Conservation (phyloP, 176 grass and related monocot species). For the Bromus sterilis region DNA sequence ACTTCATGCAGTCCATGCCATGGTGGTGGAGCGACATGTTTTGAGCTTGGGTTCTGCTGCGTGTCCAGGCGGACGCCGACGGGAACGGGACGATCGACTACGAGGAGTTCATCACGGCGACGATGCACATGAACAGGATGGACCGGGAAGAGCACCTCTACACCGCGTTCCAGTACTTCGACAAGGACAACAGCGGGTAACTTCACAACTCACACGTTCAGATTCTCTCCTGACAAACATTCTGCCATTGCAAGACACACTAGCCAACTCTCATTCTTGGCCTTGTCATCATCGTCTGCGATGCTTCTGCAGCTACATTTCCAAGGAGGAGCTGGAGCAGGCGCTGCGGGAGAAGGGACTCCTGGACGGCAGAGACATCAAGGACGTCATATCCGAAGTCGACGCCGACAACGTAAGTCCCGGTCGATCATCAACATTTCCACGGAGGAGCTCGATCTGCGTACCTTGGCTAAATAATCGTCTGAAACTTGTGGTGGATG, state of each 20-base stretch:
- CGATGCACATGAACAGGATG: conserved; percentile 90
- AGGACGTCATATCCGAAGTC: conserved; percentile 71
- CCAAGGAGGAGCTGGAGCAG: conserved; percentile 85
- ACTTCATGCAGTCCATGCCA: no score
- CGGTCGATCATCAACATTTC: no score
- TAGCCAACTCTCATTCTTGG: not conserved
- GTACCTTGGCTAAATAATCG: not conserved
- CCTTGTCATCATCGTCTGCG: not conserved
- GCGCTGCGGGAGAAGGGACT: conserved; percentile 74
- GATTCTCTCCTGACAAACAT: not conserved
- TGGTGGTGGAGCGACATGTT: not conserved
- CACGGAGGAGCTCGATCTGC: no score
- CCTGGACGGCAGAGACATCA: conserved; percentile 71
- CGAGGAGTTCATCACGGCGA: conserved; percentile 86
- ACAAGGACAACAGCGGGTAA: conserved; percentile 84
- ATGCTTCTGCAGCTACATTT: conserved; percentile 47
- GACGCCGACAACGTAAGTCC: conserved; percentile 77
- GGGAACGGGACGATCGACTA: conserved; percentile 80
- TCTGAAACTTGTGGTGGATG: not conserved
- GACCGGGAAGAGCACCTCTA: conserved; percentile 83
- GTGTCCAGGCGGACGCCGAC: conserved; percentile 65
- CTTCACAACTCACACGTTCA: not conserved
- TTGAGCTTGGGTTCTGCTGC: not conserved
- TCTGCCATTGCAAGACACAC: no score
- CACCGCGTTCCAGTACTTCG: conserved; percentile 81